Base-by-base conservation (phyloP, 805 yeast genomes). In the Sungouiozyma ichnusensis region DNA sequence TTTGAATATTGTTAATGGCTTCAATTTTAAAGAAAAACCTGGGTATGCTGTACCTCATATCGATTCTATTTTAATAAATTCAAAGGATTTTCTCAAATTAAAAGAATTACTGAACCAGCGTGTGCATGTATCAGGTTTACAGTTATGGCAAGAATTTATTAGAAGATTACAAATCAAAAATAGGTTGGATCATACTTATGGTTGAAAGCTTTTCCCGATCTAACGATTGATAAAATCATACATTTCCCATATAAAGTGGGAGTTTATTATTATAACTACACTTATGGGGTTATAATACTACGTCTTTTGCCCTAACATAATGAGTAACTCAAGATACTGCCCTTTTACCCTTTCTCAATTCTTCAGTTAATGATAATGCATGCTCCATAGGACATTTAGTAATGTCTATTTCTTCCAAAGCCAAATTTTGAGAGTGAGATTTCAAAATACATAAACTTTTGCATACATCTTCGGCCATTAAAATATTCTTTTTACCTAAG, bases 1-100 rank as follows among this genome's bases (percentile, higher is more conserved):
- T 29, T 4, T 54, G 7, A 54, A 55, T 11, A 55, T 57, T 2
- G 57, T 58, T 4, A 48, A 51, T 33, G 63, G 62, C 1, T 58
- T 57, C 37, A 48, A 55, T 46, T 58, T 58, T 31, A 52, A 44
- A 36, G 44, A 48, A 33, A 52, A 41, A 31, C 51, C 53, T 3
- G 60, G 58, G 1, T 52, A 43, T 41, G 60, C 60, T 2, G 41
- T 55, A 2, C 58, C 61, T 1, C 40, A 44, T 6, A 45, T 50
- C 3, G 40, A 45, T 5, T 46, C 50, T 11, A 41, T 58, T 2
- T 27, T 58, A 37, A 43, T 57, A 3, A 45, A 33, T 33, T 29
- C 39, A 3, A 7, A 19, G 2, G 55, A 55, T 44, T 48, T 19
- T 33, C 3, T 35, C 2, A 39, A 11, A 33, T 32, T 51, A 1